Base-by-base conservation (phyloP, 106 monocot genomes). In the Ottelia alismoides region DNA sequence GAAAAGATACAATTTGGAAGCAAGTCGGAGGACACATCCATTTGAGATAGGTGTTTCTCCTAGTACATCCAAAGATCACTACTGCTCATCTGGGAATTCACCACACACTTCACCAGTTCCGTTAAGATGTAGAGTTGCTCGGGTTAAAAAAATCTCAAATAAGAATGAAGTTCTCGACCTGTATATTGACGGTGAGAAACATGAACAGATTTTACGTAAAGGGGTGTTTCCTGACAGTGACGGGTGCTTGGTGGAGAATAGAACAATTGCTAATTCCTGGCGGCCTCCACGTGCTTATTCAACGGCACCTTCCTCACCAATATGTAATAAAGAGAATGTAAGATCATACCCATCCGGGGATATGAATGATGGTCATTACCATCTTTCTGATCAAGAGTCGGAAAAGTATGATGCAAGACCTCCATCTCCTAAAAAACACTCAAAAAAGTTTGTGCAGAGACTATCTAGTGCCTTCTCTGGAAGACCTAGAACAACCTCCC, bases 151-250 rank as follows among this genome's bases (percentile, higher is more conserved):
- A 20, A 44, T 51, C 25, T 50, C 52, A 40, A 55, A 53, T 20
- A 43, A 53, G 17, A 72, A 64, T 25, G 62, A 49, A 30, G 28
- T 51, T 24, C 56, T 74, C 4, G 77, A 83, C 31, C 74, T 74
- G 48, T 83, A 71, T 48, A 72, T 75, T 28, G 84, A 75, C 64
- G 69, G 72, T 29, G 78, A 78, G 57, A 52, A 82, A 46, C 61
- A 70, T 25, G 27, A 35, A 23, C 49, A 22, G 22, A 65, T 55
- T 22, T 49, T 9, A 31, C 27, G 69, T 27, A 31, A 63, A 50
- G 57, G 25, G 51, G 11, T 26, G 44, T 28, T 18, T 53, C 22
- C 46, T 57, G 58, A 31, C 48, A 22, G 27, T 64, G 57, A 54
- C 62, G 56, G 44, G 25, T 57, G 44, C 45, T 49, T 83, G 21